Percentiles rank a stretch among this genome's conserved stretches.
Conservation (phyloP, 139 green algal genomes). For the Micractinium conductrix region DNA sequence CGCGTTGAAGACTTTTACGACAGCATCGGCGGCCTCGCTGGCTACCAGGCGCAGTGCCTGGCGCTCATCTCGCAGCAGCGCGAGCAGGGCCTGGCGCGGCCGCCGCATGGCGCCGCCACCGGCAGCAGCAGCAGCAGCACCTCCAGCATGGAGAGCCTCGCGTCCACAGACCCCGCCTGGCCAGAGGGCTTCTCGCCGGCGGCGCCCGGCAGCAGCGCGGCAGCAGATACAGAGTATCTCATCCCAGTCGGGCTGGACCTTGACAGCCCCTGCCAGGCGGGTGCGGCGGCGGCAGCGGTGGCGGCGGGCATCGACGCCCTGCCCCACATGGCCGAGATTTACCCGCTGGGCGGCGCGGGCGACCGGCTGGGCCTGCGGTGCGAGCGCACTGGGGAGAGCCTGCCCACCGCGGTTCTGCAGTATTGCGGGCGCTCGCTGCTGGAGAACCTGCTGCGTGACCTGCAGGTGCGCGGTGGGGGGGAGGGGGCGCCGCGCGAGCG, state of each 20-base stretch:
- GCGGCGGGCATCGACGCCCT: slow-evolving; percentile 73
- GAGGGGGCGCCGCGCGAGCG: no score
- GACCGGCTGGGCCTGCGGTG: slow-evolving; percentile 91
- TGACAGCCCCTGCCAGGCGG: slow-evolving; percentile 40
- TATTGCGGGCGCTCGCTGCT: slow-evolving; percentile 95
- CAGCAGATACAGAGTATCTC: slow-evolving; percentile 48
- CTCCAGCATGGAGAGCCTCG: not conserved
- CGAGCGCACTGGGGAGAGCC: slow-evolving; percentile 84
- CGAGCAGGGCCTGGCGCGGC: not conserved
- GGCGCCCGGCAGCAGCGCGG: slow-evolving; percentile 1
- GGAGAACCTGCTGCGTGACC: slow-evolving; percentile 90
- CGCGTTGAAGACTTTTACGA: slow-evolving; percentile 93
- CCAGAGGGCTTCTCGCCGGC: not conserved
- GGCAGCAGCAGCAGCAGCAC: not conserved
- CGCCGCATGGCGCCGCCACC: not conserved
- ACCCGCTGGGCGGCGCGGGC: slow-evolving; percentile 93
- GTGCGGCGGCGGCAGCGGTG: slow-evolving; percentile 50
- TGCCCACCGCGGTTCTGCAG: slow-evolving; percentile 93
- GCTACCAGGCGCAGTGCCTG: slow-evolving; percentile 92
- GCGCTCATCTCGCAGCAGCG: slow-evolving; percentile 65
- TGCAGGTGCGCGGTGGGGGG: slow-evolving; percentile 66
- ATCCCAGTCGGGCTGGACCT: slow-evolving; percentile 79
- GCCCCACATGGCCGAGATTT: slow-evolving; percentile 92
- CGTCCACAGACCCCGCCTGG: not conserved
- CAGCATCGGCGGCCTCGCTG: slow-evolving; percentile 91